Conservation (phyloP, 2,329 filamentous ascomycete species). For the Fusarium sp. region DNA sequence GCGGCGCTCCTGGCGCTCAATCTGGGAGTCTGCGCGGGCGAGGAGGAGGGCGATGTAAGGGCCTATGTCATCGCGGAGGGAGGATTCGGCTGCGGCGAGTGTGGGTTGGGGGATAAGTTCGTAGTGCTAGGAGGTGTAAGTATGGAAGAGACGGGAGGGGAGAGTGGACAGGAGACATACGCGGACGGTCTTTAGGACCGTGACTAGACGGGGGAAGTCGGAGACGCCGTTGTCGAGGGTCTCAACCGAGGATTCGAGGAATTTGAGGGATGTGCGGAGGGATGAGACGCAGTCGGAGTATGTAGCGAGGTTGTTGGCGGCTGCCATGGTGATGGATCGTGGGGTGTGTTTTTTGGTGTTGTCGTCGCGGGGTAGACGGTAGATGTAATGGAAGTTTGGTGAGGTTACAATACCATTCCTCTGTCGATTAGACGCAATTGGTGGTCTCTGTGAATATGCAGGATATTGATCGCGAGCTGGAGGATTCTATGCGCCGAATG, state of each 20-base stretch:
- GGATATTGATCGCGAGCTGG: too few species aligned
- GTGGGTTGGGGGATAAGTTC: constrained; percentile 89
- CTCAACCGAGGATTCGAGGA: constrained; percentile 69
- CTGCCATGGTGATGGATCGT: constrained; percentile 35
- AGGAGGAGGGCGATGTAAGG: constrained; percentile 85
- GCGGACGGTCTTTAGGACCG: constrained; percentile 67
- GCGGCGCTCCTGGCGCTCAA: constrained; percentile 83
- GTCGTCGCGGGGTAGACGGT: constrained; percentile 22
- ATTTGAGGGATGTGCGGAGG: constrained; percentile 68
- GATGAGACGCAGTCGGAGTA: constrained; percentile 70
- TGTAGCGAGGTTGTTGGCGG: constrained; percentile 48
- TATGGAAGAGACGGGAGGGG: background rate
- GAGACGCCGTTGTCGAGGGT: constrained; percentile 66
- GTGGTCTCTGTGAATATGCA: too few species aligned
- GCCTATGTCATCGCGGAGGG: constrained; percentile 88
- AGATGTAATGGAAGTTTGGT: background rate
- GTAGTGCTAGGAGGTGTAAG: constrained; percentile 74
- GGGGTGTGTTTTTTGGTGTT: constrained; percentile 6
- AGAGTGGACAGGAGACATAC: constrained; percentile 52
- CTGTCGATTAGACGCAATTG: background rate
- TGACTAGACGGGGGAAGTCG: constrained; percentile 67
- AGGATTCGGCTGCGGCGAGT: constrained; percentile 82
- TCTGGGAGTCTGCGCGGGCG: constrained; percentile 81
- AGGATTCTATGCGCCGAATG: background rate
- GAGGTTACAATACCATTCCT: background rate